Evolutionary conservation across 1,139 yeast species (phyloP).

Genomic region (Magnusiomyces starmeri): DNA sequence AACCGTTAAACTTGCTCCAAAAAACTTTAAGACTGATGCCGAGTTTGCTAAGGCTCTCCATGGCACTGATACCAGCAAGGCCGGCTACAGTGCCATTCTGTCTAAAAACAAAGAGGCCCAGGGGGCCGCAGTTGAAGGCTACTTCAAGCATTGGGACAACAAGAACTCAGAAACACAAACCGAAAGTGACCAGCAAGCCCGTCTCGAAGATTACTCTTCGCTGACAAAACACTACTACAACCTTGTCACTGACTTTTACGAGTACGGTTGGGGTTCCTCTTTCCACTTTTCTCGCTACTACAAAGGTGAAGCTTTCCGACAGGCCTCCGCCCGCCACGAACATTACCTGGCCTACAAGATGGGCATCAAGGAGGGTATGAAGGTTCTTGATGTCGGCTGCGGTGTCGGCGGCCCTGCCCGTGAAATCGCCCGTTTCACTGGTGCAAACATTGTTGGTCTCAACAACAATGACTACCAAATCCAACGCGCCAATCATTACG

Average conservation of each 20-base stretch:
- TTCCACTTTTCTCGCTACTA: conserved; percentile 95
- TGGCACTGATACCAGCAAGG: conserved; percentile 58
- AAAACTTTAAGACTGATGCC: conserved; percentile 35
- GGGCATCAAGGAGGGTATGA: conserved; percentile 69
- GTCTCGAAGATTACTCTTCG: conserved; percentile 79
- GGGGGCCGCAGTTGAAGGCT: conserved; percentile 76
- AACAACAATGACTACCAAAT: conserved; percentile 95
- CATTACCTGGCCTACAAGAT: conserved; percentile 88
- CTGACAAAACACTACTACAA: conserved; percentile 94
- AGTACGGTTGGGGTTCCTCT: conserved; percentile 99
- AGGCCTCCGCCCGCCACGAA: conserved; percentile 95
- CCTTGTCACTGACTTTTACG: conserved; percentile 92
- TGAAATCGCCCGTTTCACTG: conserved; percentile 88
- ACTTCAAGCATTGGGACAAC: conserved; percentile 91
- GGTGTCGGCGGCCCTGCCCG: conserved; percentile 99
- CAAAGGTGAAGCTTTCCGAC: conserved; percentile 87
- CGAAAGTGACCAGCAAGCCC: conserved; percentile 56
- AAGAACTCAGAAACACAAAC: conserved; percentile 50
- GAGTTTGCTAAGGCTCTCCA: conserved; percentile 81
- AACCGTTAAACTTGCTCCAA: conserved; percentile 32
- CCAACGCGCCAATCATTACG: conserved; percentile 81
- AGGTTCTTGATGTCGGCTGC: conserved; percentile 95
- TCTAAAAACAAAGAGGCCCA: conserved; percentile 75
- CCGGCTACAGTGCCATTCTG: conserved; percentile 72
- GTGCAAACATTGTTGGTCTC: conserved; percentile 78